Evolutionary conservation across 2,329 filamentous ascomycete genomes (phyloP).

Genomic region (Exophiala alcalophila): DNA sequence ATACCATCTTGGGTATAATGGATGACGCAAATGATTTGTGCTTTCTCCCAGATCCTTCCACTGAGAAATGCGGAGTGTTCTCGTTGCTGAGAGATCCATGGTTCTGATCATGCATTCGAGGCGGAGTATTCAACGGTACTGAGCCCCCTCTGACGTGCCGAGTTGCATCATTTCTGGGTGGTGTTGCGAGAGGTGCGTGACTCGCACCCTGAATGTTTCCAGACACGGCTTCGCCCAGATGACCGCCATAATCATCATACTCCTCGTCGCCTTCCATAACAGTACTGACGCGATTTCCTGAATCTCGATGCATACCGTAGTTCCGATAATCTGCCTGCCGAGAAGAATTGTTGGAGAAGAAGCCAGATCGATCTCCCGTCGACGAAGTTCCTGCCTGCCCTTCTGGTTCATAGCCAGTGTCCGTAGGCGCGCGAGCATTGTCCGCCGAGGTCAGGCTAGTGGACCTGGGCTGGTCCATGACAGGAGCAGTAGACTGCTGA

Average conservation of each 20-base stretch:
- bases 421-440: constrained; percentile 63
- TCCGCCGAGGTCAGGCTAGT: constrained; percentile 66
- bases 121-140: constrained; percentile 45
- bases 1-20: constrained; percentile 74
- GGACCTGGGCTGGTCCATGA: constrained; percentile 31
- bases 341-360: constrained; percentile 57
- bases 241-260: constrained; percentile 25
- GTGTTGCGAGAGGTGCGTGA: constrained; percentile 20
- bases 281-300: constrained; percentile 82
- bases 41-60: constrained; percentile 73
- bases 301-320: constrained; percentile 54
- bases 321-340: constrained; percentile 37
- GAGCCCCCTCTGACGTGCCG: constrained; percentile 43
- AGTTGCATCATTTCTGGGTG: constrained; percentile 23
- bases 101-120: constrained; percentile 39
- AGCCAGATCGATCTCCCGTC: constrained; percentile 68
- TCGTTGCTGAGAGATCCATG: constrained; percentile 64
- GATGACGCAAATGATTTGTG: constrained; percentile 83
- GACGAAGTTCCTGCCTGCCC: constrained; percentile 73
- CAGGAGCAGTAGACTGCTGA: constrained; percentile 44
- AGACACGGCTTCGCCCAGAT: constrained; percentile 13
- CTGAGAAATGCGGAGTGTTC: constrained; percentile 63
- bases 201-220: constrained; percentile 17
- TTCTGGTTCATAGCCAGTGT: constrained; percentile 81
- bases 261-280: constrained; percentile 82